Base-by-base conservation (phyloP, 495 filamentous ascomycete species). In the Penicillium psychrofluorescens region DNA sequence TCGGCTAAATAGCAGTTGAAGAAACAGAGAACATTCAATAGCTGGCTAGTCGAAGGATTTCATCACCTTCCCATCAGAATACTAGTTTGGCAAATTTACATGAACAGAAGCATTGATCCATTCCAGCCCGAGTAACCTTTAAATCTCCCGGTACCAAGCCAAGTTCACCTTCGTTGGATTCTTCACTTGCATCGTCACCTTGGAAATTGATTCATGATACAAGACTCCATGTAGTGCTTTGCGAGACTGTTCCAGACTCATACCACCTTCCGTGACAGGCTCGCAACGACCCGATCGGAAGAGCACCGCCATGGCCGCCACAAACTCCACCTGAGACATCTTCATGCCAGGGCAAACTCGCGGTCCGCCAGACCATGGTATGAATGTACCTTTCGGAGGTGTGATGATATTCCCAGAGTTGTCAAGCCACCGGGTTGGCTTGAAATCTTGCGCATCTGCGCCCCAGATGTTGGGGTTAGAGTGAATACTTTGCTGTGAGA, bases 381-480 rank as follows among this genome's bases (percentile, higher is more conserved):
- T 10, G 32, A 11, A 34, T 12, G 32, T 34, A 12, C 32, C 32
- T 34, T 34, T 34, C 6, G 32, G 32, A 2, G n/a, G 32, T 10
- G 32, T 34, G 32, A 34, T 34, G n/a, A 8, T 10, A 10, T 34
- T 10, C 2, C 32, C 32, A 12, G 32, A 34, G 6, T 12, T 34
- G n/a, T 34, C 32, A 12, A 34, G 9, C 32, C 32, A 34, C 6
- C 32, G 9, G 32, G 32, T 11, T 0, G 78, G 78, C 35, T 47
- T 55, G 59, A 80, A 82, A 8, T 64, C 64, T 4, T 72, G 49
- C 4, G 72, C 75, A 37, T 77, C 68, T 1, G 74, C 62, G 33
- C 79, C 66, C 28, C 54, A 85, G 3, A 83, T 73, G 5, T 58
- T 48, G 13, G 78, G 78, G 50, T 84, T 79, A 13, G 0, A 34